Evolutionary conservation across 371 early-diverging fungal species (phyloP).

Genomic region (Apophysomyces sp.): DNA sequence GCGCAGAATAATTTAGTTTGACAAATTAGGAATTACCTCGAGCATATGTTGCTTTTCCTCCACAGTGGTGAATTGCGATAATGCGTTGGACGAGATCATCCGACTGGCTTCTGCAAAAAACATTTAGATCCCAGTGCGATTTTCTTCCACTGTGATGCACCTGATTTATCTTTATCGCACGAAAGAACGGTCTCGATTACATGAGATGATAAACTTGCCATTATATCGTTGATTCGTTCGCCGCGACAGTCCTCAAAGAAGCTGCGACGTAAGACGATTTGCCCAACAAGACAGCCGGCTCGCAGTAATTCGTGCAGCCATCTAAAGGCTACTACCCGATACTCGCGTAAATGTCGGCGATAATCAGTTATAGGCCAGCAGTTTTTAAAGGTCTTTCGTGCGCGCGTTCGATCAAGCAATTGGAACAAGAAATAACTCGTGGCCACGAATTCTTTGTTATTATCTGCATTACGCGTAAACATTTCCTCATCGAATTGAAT

Average conservation of each 20-base stretch:
- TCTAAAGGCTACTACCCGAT: constrained; percentile 26
- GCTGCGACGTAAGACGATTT: constrained; percentile 28
- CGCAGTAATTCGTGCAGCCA: constrained; percentile 37
- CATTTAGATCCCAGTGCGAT: not conserved
- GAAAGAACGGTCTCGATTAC: constrained; percentile 12
- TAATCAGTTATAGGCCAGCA: constrained; percentile 49
- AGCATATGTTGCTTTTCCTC: not conserved
- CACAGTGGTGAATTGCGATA: not conserved
- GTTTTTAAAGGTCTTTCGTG: constrained; percentile 10
- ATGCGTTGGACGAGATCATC: not conserved
- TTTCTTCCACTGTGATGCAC: not conserved
- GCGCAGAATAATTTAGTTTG: not conserved
- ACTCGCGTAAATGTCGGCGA: constrained; percentile 28
- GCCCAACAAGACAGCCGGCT: constrained; percentile 13
- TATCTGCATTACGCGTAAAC: constrained; percentile 23
- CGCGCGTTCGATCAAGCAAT: constrained; percentile 18
- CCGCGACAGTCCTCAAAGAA: constrained; percentile 45
- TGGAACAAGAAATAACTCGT: constrained; percentile 37
- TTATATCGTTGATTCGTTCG: constrained; percentile 25
- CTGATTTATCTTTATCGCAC: not conserved
- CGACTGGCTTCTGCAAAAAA: not conserved
- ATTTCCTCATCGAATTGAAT: constrained; percentile 19
- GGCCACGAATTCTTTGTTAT: constrained; percentile 29
- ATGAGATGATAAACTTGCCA: constrained; percentile 29
- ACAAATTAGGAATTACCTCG: not conserved